Conservation (phyloP, 345 rosid species). For the Excoecaria cochinchinensis region DNA sequence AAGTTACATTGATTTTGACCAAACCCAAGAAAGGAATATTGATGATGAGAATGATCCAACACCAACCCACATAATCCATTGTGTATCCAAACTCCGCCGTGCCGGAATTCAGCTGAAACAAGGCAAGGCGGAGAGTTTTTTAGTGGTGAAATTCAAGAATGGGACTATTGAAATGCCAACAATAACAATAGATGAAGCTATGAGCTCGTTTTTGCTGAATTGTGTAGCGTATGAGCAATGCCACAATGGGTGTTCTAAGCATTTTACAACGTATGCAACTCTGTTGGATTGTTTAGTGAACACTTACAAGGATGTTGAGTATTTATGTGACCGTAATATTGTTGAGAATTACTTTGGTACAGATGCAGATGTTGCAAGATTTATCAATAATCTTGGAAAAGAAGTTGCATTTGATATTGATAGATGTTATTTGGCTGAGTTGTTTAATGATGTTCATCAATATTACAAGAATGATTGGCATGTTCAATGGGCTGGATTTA, state of each 20-base stretch:
- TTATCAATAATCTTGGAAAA: slow-evolving; percentile 62
- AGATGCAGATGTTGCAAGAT: slow-evolving; percentile 55
- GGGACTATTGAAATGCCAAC: slow-evolving; percentile 74
- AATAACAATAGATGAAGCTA: slow-evolving; percentile 65
- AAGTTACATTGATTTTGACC: slow-evolving; percentile 43
- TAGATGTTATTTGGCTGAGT: slow-evolving; percentile 43
- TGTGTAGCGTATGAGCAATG: slow-evolving; percentile 86
- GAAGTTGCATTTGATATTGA: slow-evolving; percentile 70
- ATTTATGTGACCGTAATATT: slow-evolving; percentile 53
- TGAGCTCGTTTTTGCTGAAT: slow-evolving; percentile 62
- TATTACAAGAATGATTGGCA: slow-evolving; percentile 55
- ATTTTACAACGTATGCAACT: slow-evolving; percentile 72
- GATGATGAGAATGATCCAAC: neutral
- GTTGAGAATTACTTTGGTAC: slow-evolving; percentile 72
- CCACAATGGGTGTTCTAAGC: slow-evolving; percentile 48
- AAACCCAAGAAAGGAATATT: neutral
- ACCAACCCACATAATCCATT: slow-evolving; percentile 48
- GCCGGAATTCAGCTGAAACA: slow-evolving; percentile 53
- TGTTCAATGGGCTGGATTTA: slow-evolving; percentile 63
- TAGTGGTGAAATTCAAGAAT: slow-evolving; percentile 49
- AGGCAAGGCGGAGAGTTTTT: slow-evolving; percentile 42
- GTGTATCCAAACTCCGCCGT: slow-evolving; percentile 63
- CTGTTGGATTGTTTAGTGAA: slow-evolving; percentile 65
- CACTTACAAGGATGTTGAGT: slow-evolving; percentile 59
- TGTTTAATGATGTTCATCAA: slow-evolving; percentile 55